Conservation (phyloP, 768 basidiomycete species). For the Amanita pseudoporphyria region DNA sequence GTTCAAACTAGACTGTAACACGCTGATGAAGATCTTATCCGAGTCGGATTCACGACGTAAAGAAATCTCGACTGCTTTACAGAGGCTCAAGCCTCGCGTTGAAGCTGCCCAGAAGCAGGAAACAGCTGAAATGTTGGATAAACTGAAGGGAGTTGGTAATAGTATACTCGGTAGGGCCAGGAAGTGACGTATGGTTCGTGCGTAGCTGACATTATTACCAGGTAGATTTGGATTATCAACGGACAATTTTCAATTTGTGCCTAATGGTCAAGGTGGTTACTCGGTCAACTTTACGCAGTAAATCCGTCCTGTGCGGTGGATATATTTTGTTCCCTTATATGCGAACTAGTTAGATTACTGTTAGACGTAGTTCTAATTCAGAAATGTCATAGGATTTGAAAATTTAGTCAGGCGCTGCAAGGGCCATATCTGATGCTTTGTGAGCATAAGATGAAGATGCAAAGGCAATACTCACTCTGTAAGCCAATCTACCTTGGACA, state of each 20-base stretch:
- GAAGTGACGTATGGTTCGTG: neutral
- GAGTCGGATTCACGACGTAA: conserved; percentile 38
- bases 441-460: conserved; percentile 1
- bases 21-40: conserved; percentile 57
- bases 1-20: conserved; percentile 55
- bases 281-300: conserved; percentile 69
- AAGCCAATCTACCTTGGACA: conserved; percentile 56
- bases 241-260: conserved; percentile 94
- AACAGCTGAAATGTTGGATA: conserved; percentile 85
- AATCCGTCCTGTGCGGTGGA: neutral
- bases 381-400: conserved; percentile 29
- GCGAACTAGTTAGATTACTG: neutral
- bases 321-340: conserved; percentile 1
- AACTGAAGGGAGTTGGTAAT: conserved; percentile 90
- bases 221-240: conserved; percentile 93
- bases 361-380: conserved; percentile 18
- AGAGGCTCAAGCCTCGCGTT: conserved; percentile 52
- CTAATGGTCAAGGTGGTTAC: conserved; percentile 93
- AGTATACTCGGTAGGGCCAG: conserved; percentile 64
- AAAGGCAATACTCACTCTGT: conserved; percentile 38
- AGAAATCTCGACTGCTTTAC: conserved; percentile 40
- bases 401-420: conserved; percentile 27
- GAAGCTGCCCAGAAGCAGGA: conserved; percentile 77
- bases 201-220: conserved; percentile 18
- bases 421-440: conserved; percentile 33